Evolutionary conservation across 495 filamentous ascomycete genomes (phyloP), one percentile per base, ranked within the genome.

Genomic region (Tuber brumale): DNA sequence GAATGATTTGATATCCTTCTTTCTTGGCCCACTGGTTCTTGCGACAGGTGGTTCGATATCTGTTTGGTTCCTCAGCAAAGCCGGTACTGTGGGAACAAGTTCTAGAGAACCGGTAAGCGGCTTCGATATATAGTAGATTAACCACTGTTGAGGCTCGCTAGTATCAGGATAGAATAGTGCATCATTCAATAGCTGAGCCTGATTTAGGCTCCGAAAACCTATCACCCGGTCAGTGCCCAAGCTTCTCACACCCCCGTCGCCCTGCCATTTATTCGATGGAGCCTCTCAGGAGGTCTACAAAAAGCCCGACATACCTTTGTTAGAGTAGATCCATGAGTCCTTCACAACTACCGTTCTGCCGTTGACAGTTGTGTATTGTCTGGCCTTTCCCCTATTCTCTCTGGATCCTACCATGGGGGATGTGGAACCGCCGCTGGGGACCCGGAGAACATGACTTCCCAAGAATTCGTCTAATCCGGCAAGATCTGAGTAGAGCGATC

Each of bases 51-150:
- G 37, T 43, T 79, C 70, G 8, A 70, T 76, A 41, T 71, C 61
- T 6, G 75, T 71, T 48, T 76, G 75, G n/a, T 83, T 78, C 66
- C 76, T 76, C 41, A 83, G 70, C 23, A 74, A 77, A 39, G 79
- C 76, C 37, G 82, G 81, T 43, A 83, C 57, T 31, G 77, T 81
- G 3, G 81, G 77, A 45, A 90, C 88, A 43, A 92, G 88, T 74
- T 97, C 94, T 85, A 90, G 92, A 0, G 89, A 89, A 23, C 96
- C 96, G 42, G 97, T 87, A 74, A 99, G 84, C n/a, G 96, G 96
- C 48, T 90, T 90, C 23, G 94, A 97, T 73, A 99, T 96, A 84
- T 94, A 98, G 87, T 99, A 98, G 73, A 99, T 89, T 48, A 99
- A 89, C 92, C 96, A 99, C 88, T 92, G 91, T 70, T 92, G 90